A percentile compares a stretch with the other conserved stretches of the same genome.
These are phyloP conservation scores for Teratosphaeria nubilosa DNA, from an alignment of 2,329 filamentous ascomycete genomes.

Conservation along the genomic window DNA sequence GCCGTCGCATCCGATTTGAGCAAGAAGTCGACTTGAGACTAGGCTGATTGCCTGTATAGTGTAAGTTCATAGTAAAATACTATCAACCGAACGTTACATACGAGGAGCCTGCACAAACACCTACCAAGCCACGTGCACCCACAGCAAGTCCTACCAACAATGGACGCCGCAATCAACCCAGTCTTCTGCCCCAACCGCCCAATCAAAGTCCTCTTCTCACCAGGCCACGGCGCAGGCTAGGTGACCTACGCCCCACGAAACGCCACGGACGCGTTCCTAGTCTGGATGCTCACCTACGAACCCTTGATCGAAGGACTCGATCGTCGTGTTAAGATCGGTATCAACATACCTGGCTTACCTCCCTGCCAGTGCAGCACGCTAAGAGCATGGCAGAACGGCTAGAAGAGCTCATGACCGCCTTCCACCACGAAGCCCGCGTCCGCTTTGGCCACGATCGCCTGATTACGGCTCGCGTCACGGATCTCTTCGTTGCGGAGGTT, in stretches of 20 bases:
- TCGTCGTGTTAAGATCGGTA: not conserved
- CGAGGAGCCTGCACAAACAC: no score
- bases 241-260: constrained; percentile 4
- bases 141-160: not conserved
- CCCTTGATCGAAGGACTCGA: constrained; percentile 7
- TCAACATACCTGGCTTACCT: no score
- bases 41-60: no score
- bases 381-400: constrained; percentile 1
- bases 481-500: constrained; percentile 6
- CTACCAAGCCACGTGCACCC: not conserved
- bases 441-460: constrained; percentile 6
- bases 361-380: not conserved
- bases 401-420: constrained; percentile 3
- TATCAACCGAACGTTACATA: no score
- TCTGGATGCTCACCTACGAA: constrained; percentile 10
- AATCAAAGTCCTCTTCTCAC: constrained; percentile 8
- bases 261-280: constrained; percentile 6
- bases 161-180: constrained; percentile 6
- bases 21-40: not conserved
- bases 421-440: constrained; percentile 5
- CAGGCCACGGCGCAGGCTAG: constrained; percentile 9
- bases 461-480: constrained; percentile 2
- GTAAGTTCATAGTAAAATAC: not conserved
- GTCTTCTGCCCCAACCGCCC: constrained; percentile 5
- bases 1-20: not conserved